phyloP scores from a whole-genome alignment of 1,139 yeast genomes.

The Sugiyamaella novakii region DNA sequence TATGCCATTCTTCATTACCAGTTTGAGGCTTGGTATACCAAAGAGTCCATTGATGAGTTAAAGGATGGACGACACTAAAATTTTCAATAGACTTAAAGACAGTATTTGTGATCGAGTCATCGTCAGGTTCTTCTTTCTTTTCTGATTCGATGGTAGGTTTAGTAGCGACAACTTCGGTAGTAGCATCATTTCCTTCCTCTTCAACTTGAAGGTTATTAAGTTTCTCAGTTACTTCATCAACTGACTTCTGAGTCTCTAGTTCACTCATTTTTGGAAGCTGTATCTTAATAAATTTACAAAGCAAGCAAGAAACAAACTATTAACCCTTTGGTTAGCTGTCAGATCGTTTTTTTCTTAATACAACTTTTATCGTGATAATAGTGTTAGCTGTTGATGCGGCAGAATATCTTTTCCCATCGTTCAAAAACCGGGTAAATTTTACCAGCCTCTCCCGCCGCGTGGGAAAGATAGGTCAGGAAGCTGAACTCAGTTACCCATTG shows the following conservation, averaged over 20 bases:
- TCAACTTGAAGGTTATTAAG: constrained; percentile 31
- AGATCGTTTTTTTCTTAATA: too few relatives aligned
- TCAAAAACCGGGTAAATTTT: too few relatives aligned
- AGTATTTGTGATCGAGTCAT: constrained; percentile 43
- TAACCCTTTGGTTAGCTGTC: too few relatives aligned
- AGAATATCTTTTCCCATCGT: too few relatives aligned
- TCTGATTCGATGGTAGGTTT: constrained; percentile 34
- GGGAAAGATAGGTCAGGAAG: too few relatives aligned
- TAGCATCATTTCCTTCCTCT: constrained; percentile 10
- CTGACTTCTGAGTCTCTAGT: constrained; percentile 13
- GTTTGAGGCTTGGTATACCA: constrained; percentile 92
- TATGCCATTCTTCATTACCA: constrained; percentile 86
- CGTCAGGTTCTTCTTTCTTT: constrained; percentile 35
- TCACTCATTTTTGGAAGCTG: constrained; percentile 16
- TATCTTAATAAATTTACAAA: too few relatives aligned
- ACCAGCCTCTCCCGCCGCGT: too few relatives aligned
- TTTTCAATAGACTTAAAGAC: constrained; percentile 69
- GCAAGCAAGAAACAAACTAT: too few relatives aligned
- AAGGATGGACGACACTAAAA: constrained; percentile 84
- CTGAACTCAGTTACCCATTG: too few relatives aligned
- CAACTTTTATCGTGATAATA: too few relatives aligned
- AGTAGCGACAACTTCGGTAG: constrained; percentile 7
- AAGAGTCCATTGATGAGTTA: constrained; percentile 91
- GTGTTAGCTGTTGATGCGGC: too few relatives aligned
- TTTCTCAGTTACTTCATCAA: constrained; percentile 32